Evolutionary conservation across 129 eudicot species (phyloP).

Genomic region (Helianthus annuus): HanXRQr2.0-SUNRISE NC_035441.2:177190551-177191050

Average conservation of each 20-base stretch:
- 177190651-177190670: no score
- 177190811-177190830: slow-evolving; percentile 13
- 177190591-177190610: no score
- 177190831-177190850: background rate
- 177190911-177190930: background rate
- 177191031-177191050: no score
- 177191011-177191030: no score
- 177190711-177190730: slow-evolving; percentile 22
- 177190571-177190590: no score
- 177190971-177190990: background rate
- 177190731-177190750: slow-evolving; percentile 35
- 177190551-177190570: no score
- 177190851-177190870: background rate
- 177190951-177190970: background rate
- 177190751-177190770: slow-evolving; percentile 29
- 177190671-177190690: background rate
- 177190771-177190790: slow-evolving; percentile 28
- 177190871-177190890: background rate
- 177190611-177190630: no score
- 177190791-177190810: slow-evolving; percentile 39
- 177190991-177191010: no score
- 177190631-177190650: no score
- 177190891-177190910: background rate
- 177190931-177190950: background rate
- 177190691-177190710: slow-evolving; percentile 25